Evolutionary conservation across 805 yeast species (phyloP).

Genomic region (Kodamaea kaohsiungensis): DNA sequence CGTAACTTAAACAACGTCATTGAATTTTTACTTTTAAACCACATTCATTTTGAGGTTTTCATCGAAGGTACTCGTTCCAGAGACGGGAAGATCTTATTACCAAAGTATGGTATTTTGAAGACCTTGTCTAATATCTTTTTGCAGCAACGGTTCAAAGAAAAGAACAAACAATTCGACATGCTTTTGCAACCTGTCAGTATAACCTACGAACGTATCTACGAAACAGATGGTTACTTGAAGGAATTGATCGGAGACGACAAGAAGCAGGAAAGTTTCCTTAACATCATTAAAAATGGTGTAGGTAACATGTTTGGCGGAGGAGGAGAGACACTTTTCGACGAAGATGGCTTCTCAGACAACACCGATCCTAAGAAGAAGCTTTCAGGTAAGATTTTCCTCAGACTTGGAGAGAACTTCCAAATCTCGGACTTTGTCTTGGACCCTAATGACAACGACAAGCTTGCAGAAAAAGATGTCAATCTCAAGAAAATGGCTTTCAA

Average conservation of each 20-base stretch:
- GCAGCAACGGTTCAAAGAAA: slow-evolving; percentile 31
- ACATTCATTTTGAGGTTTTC: slow-evolving; percentile 57
- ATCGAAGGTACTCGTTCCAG: slow-evolving; percentile 69
- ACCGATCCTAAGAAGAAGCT: slow-evolving; percentile 20
- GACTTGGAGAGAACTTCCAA: slow-evolving; percentile 34
- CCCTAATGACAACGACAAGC: slow-evolving; percentile 3
- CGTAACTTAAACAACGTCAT: slow-evolving; percentile 48
- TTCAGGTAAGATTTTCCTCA: slow-evolving; percentile 39
- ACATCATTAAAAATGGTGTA: slow-evolving; percentile 37
- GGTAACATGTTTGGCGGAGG: slow-evolving; percentile 25
- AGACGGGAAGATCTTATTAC: slow-evolving; percentile 62
- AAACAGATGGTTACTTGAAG: slow-evolving; percentile 52
- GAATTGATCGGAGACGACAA: slow-evolving; percentile 61
- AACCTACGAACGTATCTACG: slow-evolving; percentile 61
- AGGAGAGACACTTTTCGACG: slow-evolving; percentile 10
- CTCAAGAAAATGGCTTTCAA: slow-evolving; percentile 56
- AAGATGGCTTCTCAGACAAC: slow-evolving; percentile 33
- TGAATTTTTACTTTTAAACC: slow-evolving; percentile 48
- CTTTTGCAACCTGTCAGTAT: slow-evolving; percentile 55
- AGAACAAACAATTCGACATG: slow-evolving; percentile 28
- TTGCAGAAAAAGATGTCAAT: slow-evolving; percentile 21
- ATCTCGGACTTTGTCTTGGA: slow-evolving; percentile 26
- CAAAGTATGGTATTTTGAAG: slow-evolving; percentile 62
- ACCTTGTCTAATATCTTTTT: slow-evolving; percentile 48
- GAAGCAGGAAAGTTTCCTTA: slow-evolving; percentile 49